Percentiles rank a stretch among this genome's conserved stretches.
Evolutionary conservation across 805 yeast species (phyloP).

Genomic region (Candida nanaspora): DNA sequence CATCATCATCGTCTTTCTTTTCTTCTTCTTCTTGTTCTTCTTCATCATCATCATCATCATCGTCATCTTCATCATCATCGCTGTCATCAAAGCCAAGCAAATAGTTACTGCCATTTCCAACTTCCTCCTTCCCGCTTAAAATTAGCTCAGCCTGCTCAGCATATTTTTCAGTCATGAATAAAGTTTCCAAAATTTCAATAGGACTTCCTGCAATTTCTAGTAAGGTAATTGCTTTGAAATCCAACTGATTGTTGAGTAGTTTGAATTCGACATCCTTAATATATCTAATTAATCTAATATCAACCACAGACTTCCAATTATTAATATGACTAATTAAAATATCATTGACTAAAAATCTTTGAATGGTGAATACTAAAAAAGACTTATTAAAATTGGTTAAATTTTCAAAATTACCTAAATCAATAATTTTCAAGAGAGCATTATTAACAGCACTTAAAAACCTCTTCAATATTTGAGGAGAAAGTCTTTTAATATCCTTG

Average conservation of each 20-base stretch:
- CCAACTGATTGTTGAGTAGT: neutral
- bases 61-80: no score
- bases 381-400: neutral
- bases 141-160: neutral
- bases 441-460: neutral
- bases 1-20: no score
- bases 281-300: neutral
- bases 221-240: neutral
- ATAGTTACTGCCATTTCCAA: no score
- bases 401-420: neutral
- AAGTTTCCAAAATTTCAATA: neutral
- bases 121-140: neutral
- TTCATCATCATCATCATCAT: no score
- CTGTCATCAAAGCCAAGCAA: no score
- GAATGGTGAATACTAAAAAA: neutral
- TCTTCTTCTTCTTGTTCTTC: no score
- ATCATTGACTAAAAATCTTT: neutral
- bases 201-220: neutral
- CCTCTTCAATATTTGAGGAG: neutral
- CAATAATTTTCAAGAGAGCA: neutral
- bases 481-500: neutral
- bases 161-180: neutral
- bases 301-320: neutral
- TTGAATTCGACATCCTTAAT: neutral
- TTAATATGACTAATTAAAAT: neutral